These are phyloP conservation scores for Pseudonitzschia multistriata DNA, from an alignment of 108 stramenopile genomes.

Conservation along the genomic window DNA sequence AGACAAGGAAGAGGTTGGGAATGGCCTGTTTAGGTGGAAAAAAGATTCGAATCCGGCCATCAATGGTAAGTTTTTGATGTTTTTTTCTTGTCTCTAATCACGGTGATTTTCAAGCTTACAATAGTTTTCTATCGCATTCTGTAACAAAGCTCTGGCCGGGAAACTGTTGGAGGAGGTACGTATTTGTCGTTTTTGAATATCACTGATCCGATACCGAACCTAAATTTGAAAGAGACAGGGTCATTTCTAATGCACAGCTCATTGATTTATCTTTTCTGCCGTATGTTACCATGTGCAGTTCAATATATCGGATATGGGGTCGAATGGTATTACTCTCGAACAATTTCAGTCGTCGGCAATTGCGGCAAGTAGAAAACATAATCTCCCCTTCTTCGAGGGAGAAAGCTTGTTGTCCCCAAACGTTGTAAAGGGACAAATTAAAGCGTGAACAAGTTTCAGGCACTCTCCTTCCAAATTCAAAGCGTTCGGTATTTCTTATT, in stretches of 20 bases:
- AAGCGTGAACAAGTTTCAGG: no score
- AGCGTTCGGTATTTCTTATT: no score
- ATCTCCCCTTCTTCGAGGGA: slow-evolving; percentile 21
- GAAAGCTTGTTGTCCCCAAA: background rate
- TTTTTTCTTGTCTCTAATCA: background rate
- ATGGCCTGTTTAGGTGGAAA: slow-evolving; percentile 12
- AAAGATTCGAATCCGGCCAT: slow-evolving; percentile 15
- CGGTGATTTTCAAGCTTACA: background rate
- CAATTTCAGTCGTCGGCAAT: slow-evolving; percentile 12
- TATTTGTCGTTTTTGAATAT: background rate
- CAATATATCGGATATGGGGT: background rate
- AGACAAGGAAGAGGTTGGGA: slow-evolving; percentile 19
- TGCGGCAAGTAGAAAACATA: slow-evolving; percentile 15
- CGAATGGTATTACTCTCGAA: slow-evolving; percentile 14
- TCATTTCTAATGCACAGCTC: no score
- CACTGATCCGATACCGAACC: background rate
- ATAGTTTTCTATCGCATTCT: background rate
- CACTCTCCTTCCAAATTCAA: no score
- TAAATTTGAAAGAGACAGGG: no score
- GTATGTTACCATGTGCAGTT: background rate
- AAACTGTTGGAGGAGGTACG: slow-evolving; percentile 25
- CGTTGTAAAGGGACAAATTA: no score
- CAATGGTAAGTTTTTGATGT: background rate
- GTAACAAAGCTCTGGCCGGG: slow-evolving; percentile 7
- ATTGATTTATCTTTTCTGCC: background rate